phyloP scores from a whole-genome alignment of 1,284 basidiomycete species.

The Caloboletus firmus region DNA sequence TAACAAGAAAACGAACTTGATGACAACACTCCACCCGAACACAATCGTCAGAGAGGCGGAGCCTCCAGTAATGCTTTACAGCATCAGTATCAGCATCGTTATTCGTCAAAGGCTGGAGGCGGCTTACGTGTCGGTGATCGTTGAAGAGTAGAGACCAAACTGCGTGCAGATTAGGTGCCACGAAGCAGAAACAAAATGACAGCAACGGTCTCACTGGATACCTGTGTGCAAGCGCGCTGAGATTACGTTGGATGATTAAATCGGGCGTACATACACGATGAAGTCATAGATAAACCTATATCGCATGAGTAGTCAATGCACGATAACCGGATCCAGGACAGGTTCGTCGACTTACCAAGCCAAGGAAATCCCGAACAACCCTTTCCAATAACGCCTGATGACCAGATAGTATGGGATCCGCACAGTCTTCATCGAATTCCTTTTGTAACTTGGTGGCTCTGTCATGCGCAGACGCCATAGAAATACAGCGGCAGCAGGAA shows the following conservation, averaged over 20 bases:
- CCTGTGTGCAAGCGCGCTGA: conserved; percentile 32
- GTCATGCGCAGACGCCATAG: conserved; percentile 87
- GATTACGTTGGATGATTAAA: not conserved
- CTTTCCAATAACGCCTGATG: conserved; percentile 77
- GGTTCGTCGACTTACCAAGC: conserved; percentile 55
- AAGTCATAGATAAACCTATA: conserved; percentile 83
- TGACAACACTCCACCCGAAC: conserved; percentile 77
- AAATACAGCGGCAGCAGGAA: conserved; percentile 81
- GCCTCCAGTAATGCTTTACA: conserved; percentile 56
- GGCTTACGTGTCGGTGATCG: conserved; percentile 66
- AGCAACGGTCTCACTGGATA: conserved; percentile 51
- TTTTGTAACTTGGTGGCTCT: conserved; percentile 71
- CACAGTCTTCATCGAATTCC: conserved; percentile 73
- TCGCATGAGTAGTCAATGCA: not conserved
- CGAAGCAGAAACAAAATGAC: not conserved
- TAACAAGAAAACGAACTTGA: conserved; percentile 54
- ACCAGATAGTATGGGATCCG: conserved; percentile 79
- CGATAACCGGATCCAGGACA: not conserved
- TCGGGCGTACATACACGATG: conserved; percentile 53
- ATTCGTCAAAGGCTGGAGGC: not conserved
- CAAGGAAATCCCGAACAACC: conserved; percentile 66
- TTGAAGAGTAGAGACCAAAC: conserved; percentile 84
- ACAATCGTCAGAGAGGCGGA: conserved; percentile 52
- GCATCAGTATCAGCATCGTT: not conserved
- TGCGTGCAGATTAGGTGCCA: conserved; percentile 31